Evolutionary conservation across 805 yeast species (phyloP).

Genomic region (Myxozyma monticola): DNA sequence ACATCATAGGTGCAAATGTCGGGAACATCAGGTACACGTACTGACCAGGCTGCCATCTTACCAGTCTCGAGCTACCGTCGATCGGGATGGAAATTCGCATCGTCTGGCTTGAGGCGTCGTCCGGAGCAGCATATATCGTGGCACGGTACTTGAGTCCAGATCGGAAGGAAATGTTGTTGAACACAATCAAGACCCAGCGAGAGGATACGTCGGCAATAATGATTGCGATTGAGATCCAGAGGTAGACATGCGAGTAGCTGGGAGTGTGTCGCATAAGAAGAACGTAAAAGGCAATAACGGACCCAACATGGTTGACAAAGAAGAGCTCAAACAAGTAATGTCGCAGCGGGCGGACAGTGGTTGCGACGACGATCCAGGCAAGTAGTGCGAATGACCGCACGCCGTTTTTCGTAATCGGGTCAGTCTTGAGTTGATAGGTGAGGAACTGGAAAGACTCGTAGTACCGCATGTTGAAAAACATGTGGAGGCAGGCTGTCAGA

Average conservation of each 20-base stretch:
- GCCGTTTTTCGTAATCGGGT: conserved; percentile 30
- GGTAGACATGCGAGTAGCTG: conserved; percentile 28
- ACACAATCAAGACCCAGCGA: conserved; percentile 18
- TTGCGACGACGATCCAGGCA: conserved; percentile 31
- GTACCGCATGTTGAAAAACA: conserved; percentile 29
- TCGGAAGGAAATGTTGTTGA: conserved; percentile 19
- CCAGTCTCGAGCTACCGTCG: not conserved
- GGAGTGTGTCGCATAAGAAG: conserved; percentile 32
- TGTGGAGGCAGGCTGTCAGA: conserved; percentile 32
- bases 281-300: conserved; percentile 32
- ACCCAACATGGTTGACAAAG: conserved; percentile 32
- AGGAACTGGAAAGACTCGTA: conserved; percentile 29
- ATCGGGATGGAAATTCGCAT: conserved; percentile 14
- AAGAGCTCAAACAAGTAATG: conserved; percentile 32
- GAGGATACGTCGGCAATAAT: conserved; percentile 31
- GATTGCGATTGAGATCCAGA: conserved; percentile 33
- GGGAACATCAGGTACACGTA: conserved; percentile 28
- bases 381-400: conserved; percentile 33
- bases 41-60: conserved; percentile 33
- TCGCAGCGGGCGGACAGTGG: conserved; percentile 38
- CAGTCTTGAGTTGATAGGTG: conserved; percentile 17
- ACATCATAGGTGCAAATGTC: conserved; percentile 20
- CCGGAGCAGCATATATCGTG: conserved; percentile 3
- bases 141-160: conserved; percentile 23
- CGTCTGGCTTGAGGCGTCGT: not conserved